Conservation (phyloP, 2,329 filamentous ascomycete genomes). For the Dothideomycetes sp. region DNA sequence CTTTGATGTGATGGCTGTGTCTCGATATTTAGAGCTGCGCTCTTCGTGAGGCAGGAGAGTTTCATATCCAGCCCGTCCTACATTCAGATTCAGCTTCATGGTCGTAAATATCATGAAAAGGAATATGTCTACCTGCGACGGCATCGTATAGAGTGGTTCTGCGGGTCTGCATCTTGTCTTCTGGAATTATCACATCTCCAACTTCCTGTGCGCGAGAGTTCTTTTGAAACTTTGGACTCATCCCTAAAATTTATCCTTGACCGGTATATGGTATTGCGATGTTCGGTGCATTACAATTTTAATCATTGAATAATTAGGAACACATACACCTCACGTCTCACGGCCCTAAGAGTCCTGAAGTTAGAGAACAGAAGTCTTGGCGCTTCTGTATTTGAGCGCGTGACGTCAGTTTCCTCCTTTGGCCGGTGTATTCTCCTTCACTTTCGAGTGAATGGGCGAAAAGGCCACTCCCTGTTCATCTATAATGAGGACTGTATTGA, state of each 20-base stretch:
- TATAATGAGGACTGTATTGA: constrained; percentile 7
- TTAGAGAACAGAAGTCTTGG: neutral
- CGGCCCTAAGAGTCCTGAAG: too few species aligned
- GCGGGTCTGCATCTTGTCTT: too few species aligned
- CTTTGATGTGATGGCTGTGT: constrained; percentile 17
- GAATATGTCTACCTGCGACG: constrained; percentile 46
- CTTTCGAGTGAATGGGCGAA: neutral
- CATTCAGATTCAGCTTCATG: constrained; percentile 2
- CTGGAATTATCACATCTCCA: too few species aligned
- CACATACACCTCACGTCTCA: too few species aligned
- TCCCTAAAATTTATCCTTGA: too few species aligned
- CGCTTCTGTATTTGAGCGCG: neutral
- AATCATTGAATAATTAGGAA: too few species aligned
- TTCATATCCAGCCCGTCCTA: constrained; percentile 32
- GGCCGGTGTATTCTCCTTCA: too few species aligned
- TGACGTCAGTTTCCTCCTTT: neutral
- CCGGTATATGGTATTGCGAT: too few species aligned
- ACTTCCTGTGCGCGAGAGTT: too few species aligned
- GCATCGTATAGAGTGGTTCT: constrained; percentile 60
- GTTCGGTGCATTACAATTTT: too few species aligned
- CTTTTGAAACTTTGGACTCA: too few species aligned
- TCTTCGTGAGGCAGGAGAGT: constrained; percentile 31
- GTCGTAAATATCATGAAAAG: constrained; percentile 1
- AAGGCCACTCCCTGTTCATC: neutral
- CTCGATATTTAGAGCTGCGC: constrained; percentile 17